These are phyloP conservation scores for Coemansia pectinata DNA, from an alignment of 192 early-diverging fungal species.

Conservation along the genomic window DNA sequence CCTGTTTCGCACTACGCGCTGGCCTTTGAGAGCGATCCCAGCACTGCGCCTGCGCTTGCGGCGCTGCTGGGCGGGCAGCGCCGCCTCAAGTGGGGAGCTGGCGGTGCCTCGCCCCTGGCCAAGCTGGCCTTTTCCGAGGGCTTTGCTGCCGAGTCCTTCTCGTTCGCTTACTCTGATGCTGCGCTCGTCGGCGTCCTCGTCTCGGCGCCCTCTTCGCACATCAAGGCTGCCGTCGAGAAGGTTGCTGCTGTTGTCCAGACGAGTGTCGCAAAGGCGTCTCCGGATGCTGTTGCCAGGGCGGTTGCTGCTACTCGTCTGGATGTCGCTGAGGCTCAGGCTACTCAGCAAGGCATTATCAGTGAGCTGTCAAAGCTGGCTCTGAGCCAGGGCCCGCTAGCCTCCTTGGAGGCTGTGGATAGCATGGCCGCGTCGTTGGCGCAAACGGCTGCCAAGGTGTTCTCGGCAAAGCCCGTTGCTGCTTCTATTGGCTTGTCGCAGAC, in stretches of 20 bases:
- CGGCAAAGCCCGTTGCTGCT: constrained; percentile 42
- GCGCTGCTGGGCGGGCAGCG: constrained; percentile 63
- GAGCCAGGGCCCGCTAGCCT: constrained; percentile 14
- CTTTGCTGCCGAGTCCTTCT: constrained; percentile 72
- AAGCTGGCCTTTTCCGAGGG: constrained; percentile 61
- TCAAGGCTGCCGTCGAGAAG: constrained; percentile 64
- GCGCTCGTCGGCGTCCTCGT: constrained; percentile 87
- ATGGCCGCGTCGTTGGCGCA: constrained; percentile 20
- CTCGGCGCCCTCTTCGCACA: constrained; percentile 56
- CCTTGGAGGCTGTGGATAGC: constrained; percentile 28
- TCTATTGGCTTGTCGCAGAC: constrained; percentile 45
- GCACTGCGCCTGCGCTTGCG: constrained; percentile 65
- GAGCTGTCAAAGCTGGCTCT: constrained; percentile 24
- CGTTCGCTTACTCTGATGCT: constrained; percentile 85
- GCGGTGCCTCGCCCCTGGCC: constrained; percentile 66
- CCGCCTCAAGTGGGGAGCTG: constrained; percentile 64
- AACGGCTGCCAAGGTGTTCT: constrained; percentile 27
- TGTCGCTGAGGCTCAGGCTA: constrained; percentile 21
- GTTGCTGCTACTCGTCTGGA: constrained; percentile 50
- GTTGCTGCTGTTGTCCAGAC: constrained; percentile 63
- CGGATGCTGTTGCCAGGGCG: constrained; percentile 64
- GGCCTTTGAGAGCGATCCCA: constrained; percentile 79
- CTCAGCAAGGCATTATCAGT: constrained; percentile 23
- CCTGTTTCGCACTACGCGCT: constrained; percentile 70
- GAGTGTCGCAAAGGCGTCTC: constrained; percentile 53